These are phyloP conservation scores for Colletotrichum simmondsii DNA, from an alignment of 2,329 filamentous ascomycete species.

Conservation along the genomic window DNA sequence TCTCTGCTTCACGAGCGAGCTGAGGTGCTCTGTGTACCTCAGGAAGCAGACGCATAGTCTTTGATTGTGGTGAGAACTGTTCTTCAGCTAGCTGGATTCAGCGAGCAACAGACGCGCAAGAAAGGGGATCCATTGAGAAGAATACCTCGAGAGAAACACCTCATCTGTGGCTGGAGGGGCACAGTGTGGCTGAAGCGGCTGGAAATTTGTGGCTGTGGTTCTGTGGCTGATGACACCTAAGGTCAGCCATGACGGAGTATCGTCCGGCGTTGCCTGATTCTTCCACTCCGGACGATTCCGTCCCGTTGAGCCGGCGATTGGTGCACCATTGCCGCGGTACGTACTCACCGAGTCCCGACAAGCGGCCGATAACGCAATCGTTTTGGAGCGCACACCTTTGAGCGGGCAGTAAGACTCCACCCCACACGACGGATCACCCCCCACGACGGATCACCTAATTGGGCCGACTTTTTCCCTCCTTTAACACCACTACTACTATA, in stretches of 20 bases:
- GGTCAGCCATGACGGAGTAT: not conserved
- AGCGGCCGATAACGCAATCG: constrained; percentile 25
- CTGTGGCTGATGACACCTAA: not conserved
- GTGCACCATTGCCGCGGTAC: constrained; percentile 24
- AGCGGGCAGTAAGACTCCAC: not conserved
- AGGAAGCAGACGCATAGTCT: fast-evolving
- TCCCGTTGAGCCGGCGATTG: constrained; percentile 15
- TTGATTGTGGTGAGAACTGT: too few species aligned
- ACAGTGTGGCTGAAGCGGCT: not conserved
- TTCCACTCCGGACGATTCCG: constrained; percentile 24
- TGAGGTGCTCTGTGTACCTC: fast-evolving
- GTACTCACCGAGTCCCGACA: not conserved
- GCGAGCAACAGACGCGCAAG: too few species aligned
- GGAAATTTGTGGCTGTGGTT: fast-evolving
- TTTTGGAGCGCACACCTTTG: not conserved
- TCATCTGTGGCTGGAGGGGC: not conserved
- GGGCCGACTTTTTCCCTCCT: too few species aligned
- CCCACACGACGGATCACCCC: too few species aligned
- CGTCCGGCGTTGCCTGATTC: constrained; percentile 17
- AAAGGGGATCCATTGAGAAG: too few species aligned
- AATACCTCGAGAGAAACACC: too few species aligned
- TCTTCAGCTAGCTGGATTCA: fast-evolving
- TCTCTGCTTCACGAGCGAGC: too few species aligned
- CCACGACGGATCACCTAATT: too few species aligned
- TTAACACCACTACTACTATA: too few species aligned